Base-by-base conservation (phyloP, 345 rosid genomes). In the Brassica incana region DNA sequence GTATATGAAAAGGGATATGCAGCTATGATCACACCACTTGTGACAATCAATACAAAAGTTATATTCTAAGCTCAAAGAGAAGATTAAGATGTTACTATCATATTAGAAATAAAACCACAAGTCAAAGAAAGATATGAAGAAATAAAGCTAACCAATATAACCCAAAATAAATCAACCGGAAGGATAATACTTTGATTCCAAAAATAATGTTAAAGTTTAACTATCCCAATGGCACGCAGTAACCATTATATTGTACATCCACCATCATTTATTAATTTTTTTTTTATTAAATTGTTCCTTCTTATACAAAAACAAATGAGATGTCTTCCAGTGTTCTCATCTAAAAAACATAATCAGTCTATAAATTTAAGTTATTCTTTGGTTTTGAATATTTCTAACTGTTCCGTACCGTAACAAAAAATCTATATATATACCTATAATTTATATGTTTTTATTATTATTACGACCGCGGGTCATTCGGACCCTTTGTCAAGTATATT, bases 41-140 rank as follows among this genome's bases (percentile, higher is more conserved):
- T 45, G 78, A 73, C 48, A 69, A 77, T 76, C 80, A 78, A 72
- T 43, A 65, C 60, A 66, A 75, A 75, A 78, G 77, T 82, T 67
- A 80, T 88, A 84, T 88, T 86, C 87, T 88, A 80, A 83, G 76
- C 80, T 71, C 68, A 68, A 83, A 77, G 84, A 81, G 71, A 78
- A 70, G 82, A 76, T 79, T 64, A 77, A 80, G 83, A 76, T 71
- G 75, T 78, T 82, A 48, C 30, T 71, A 66, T 65, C 69, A 76
- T 80, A 77, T 71, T 76, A 66, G 69, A 56, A 45, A 60, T 72
- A 79, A 69, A 32, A 66, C 27, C 81, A 78, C 72, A 89, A 90
- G 94, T 91, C 97, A 95, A 91, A 90, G 87, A 85, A 88, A 84
- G 84, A 82, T 64, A 68, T 78, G 77, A 83, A 84, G 79, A 8